Evolutionary conservation across 2,329 filamentous ascomycete species (phyloP), one percentile per base, ranked within the genome.

Genomic region (Pseudocercospora cruenta): DNA sequence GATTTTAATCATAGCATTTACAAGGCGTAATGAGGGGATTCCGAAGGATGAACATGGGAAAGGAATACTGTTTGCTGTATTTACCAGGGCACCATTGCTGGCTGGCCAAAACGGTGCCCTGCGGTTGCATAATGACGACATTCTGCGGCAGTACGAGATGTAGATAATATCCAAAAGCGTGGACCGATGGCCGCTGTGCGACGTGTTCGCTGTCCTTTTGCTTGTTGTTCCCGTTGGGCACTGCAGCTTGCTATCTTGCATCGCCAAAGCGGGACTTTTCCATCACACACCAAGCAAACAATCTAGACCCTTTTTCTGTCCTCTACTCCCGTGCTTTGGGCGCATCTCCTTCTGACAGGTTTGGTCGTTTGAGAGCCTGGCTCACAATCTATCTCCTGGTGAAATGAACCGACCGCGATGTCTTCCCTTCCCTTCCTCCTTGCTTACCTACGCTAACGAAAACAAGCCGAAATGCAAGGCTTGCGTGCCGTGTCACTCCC

Each of bases 151-250:
- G 58, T 31, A 67, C 57, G 64, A 53, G 55, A 66, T 67, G 67
- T 69, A 67, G 61, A 67, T 67, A 62, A 67, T 66, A 64, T 58
- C 49, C 28, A 47, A 33, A 60, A 28, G 45, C 54, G 39, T 61
- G 63, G 47, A 39, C n/a, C 57, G 45, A 33, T 51, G 58, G 31
- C 21, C 36, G 33, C 45, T 63, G 65, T 67, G 67, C 64, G 53
- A 67, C 62, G 67, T 63, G 64, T 67, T 64, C 58, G 45, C 24
- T 60, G 57, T 55, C 33, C 63, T 47, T 49, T 49, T 54, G 51
- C 51, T 64, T 63, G 61, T 43, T 45, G 53, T 16, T 58, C 28
- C 57, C 21, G 36, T 60, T 53, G 43, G 62, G 55, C 57, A 43
- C 51, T n/a, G 24, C 51, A 54, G 51, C 24, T 24, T n/a, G 49